Percentiles rank a stretch among this genome's conserved stretches.
phyloP scores from a whole-genome alignment of 345 rosid species.

The Theobroma cacao region DNA sequence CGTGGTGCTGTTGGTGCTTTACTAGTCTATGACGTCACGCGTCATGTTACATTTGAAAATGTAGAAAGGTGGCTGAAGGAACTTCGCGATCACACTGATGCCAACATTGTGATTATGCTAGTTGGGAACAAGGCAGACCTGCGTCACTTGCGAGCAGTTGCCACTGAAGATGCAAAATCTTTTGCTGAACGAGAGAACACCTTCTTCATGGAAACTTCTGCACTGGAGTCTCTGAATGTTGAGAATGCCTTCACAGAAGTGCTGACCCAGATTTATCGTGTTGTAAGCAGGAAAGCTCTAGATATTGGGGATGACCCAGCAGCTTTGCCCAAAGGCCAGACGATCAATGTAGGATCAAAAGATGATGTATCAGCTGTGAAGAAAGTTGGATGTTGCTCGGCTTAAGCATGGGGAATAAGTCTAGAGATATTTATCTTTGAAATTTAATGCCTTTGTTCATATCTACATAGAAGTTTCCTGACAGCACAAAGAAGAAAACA shows the following conservation, averaged over 20 bases:
- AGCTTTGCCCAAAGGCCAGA: slow-evolving; percentile 83
- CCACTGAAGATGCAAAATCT: slow-evolving; percentile 57
- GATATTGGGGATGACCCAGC: slow-evolving; percentile 81
- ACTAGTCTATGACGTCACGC: slow-evolving; percentile 79
- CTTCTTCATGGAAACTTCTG: slow-evolving; percentile 87
- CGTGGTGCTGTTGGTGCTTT: slow-evolving; percentile 89
- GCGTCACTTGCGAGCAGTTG: slow-evolving; percentile 79
- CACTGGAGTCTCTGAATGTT: slow-evolving; percentile 78
- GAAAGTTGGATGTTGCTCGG: slow-evolving; percentile 75
- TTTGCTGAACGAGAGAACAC: slow-evolving; percentile 76
- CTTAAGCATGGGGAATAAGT: slow-evolving; percentile 21
- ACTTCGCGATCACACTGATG: slow-evolving; percentile 79
- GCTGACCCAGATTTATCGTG: slow-evolving; percentile 68
- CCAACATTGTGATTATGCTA: slow-evolving; percentile 86
- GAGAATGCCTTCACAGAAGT: slow-evolving; percentile 85
- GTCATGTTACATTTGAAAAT: slow-evolving; percentile 82
- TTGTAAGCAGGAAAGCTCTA: slow-evolving; percentile 81
- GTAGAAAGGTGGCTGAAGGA: slow-evolving; percentile 91
- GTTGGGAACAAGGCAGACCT: slow-evolving; percentile 92
- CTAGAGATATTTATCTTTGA: neutral
- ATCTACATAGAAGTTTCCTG: slow-evolving; percentile 14
- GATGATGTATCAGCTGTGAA: slow-evolving; percentile 86
- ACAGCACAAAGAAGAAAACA: neutral
- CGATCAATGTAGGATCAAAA: slow-evolving; percentile 54
- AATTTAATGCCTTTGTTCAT: slow-evolving; percentile 10